Base-by-base conservation (phyloP, 2,329 filamentous ascomycete genomes). In the Trichoderma cornu-damae region DNA sequence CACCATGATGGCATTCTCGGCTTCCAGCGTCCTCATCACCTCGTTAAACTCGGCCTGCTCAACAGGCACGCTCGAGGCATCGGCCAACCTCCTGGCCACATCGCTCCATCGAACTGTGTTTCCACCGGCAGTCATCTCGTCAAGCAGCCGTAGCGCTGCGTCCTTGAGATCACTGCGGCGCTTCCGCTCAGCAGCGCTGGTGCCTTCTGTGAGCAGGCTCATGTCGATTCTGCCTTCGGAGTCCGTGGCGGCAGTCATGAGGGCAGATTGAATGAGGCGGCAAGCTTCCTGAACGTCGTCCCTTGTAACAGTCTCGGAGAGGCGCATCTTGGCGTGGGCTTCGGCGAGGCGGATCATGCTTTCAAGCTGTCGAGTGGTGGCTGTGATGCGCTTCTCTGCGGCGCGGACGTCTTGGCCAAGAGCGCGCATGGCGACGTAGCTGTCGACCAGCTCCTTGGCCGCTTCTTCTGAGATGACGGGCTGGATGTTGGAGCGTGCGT, bases 161-260 rank as follows among this genome's bases (percentile, higher is more conserved):
- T 82, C 83, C 79, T 95, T 96, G 67, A 99, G 76, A 70, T 96
- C 92, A 37, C 88, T 85, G 69, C 86, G 88, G 62, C 90, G 79
- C 69, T 89, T 86, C 50, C 94, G 80, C 71, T 97, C 94, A n/a
- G 85, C 85, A 0, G 90, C 86, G 65, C 88, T 91, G 2, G 90
- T 95, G n/a, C 94, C 94, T 69, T 97, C 94, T 0, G 92, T 96
- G 61, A 99, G 78, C 48, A 99, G 78, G 57, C 89, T 88, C 94
- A 99, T 97, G 70, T 99, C 94, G 67, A 99, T 97, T 58, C 96
- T 80, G 56, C 94, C 94, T 65, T 96, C 81, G 0, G 90, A 77
- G 70, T 99, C 95, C 0, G 95, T 99, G n/a, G 94, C 94, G 0
- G 93, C 90, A 62, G 96, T 95, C 79, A 97, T 97, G 68, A 99